These are phyloP conservation scores for Boletus speciosus DNA, from an alignment of 768 basidiomycete species.

Conservation along the genomic window DNA sequence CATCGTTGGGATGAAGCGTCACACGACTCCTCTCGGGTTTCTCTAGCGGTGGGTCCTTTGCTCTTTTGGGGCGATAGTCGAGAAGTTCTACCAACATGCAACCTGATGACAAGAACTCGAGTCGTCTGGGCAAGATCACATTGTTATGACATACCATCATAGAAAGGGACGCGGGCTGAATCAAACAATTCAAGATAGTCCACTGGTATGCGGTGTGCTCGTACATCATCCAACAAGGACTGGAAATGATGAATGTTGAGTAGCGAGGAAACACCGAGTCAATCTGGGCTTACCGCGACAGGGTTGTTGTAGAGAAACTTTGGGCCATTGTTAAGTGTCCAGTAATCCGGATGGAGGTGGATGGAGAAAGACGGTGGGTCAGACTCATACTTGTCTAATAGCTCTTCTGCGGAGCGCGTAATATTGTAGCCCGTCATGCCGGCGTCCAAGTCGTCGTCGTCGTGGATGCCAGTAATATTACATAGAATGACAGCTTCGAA, in stretches of 20 bases:
- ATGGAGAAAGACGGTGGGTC: conserved; percentile 74
- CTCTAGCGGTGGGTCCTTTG: conserved; percentile 54
- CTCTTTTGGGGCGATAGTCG: conserved; percentile 64
- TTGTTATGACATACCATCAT: conserved; percentile 57
- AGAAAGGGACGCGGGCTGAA: conserved; percentile 68
- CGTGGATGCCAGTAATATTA: not conserved
- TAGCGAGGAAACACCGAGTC: not conserved
- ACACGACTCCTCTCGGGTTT: conserved; percentile 64
- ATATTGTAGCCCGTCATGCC: conserved; percentile 72
- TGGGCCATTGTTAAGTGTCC: conserved; percentile 77
- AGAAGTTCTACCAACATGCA: conserved; percentile 83
- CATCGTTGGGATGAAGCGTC: conserved; percentile 72
- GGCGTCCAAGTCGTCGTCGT: conserved; percentile 15
- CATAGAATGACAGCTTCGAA: not conserved
- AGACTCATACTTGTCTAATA: conserved; percentile 54
- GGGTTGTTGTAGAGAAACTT: conserved; percentile 82
- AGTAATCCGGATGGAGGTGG: conserved; percentile 74
- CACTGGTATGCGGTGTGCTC: conserved; percentile 77
- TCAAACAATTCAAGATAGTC: conserved; percentile 85
- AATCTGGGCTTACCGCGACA: conserved; percentile 48
- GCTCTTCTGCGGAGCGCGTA: conserved; percentile 57
- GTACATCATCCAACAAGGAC: conserved; percentile 81
- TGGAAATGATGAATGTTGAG: conserved; percentile 27
- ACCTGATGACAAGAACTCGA: conserved; percentile 40
- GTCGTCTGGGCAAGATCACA: not conserved